Evolutionary conservation across 345 rosid genomes (phyloP), one percentile per base, ranked within the genome.

Genomic region (Ceriops zippeliana): DNA sequence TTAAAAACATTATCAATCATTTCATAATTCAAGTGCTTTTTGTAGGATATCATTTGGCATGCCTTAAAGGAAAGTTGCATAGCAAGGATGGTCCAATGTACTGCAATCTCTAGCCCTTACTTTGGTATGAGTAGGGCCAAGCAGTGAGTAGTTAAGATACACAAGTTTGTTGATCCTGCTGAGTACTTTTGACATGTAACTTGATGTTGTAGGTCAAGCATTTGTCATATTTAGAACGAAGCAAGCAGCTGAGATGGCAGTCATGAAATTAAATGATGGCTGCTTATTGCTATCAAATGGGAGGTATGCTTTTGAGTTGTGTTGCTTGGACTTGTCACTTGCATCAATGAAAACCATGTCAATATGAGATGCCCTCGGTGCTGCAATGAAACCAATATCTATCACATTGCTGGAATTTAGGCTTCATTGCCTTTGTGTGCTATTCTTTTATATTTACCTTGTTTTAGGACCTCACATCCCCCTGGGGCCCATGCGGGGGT

Each of bases 241-340:
- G 83, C 89, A 87, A 75, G 83, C 74, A 13, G 90, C 99, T 49
- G 80, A 81, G 82, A 80, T 28, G 61, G 86, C 76, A 32, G 60
- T 87, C 62, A n/a, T 17, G 46, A 81, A 82, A 75, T 77, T 92
- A 73, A 77, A 83, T 20, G 73, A 83, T 58, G 82, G 81, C 62
- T 95, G 97, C 79, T 80, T 95, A 64, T 37, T 89, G 80, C 87
- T 90, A 68, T 78, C 93, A 63, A 85, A 84, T 81, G 87, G 89
- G 76, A 91, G 96, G 98, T 95, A 85, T 66, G 77, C 17, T 38
- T 47, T 38, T 58, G 58, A 38, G 67, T 69, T 16, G 35, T 42
- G 17, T 42, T 42, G 49, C 49, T 42, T 42, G 49, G 49, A 42
- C 30, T 10, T 56, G 31, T 15, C 13, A 24, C 59, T 56, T 56